Base-by-base conservation (phyloP, 257 asterid genomes). In the Ligustrum vulgare region DNA sequence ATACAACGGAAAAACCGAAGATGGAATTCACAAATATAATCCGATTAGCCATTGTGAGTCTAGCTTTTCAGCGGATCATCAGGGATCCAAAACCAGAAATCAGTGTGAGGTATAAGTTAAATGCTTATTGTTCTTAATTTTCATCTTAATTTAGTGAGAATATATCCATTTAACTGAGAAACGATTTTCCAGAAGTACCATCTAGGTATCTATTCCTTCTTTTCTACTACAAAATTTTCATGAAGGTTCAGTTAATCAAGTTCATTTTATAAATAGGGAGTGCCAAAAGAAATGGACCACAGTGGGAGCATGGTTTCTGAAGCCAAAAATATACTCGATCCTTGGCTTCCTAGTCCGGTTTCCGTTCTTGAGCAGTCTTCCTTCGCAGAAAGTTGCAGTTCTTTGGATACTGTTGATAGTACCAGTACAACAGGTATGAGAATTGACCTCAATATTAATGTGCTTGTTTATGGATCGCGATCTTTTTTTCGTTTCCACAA, bases 341-440 rank as follows among this genome's bases (percentile, higher is more conserved):
- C 75, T 72, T 76, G 79, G 73, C 76, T 79, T 73, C 83, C 82
- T 43, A 83, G 90, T 75, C 88, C 90, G 32, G 75, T 81, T 49
- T 86, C 86, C 54, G 82, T 84, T 77, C 84, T 81, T 70, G 90
- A 82, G 78, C 77, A 58, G 51, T 81, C 86, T 34, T 62, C 45
- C 66, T 80, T 77, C 58, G 73, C 80, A 9, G 90, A 83, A 74
- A 86, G 88, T 72, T 84, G 85, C 82, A 83, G 80, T 73, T 86
- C 86, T 43, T 83, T 86, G 32, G 83, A 86, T 69, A 84, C 84
- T 18, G 84, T 80, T n/a, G 91, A 87, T 41, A 88, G 92, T 82
- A 78, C 75, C 72, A 72, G 82, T 51, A 82, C 84, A 16, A 88
- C 75, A 84, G 94, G 98, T 93, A 83, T 77, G 77, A 72, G 16